A percentile compares a stretch with the other conserved stretches of the same genome.
Conservation (phyloP, 192 early-diverging fungal genomes). For the Coemansia javaensis region DNA sequence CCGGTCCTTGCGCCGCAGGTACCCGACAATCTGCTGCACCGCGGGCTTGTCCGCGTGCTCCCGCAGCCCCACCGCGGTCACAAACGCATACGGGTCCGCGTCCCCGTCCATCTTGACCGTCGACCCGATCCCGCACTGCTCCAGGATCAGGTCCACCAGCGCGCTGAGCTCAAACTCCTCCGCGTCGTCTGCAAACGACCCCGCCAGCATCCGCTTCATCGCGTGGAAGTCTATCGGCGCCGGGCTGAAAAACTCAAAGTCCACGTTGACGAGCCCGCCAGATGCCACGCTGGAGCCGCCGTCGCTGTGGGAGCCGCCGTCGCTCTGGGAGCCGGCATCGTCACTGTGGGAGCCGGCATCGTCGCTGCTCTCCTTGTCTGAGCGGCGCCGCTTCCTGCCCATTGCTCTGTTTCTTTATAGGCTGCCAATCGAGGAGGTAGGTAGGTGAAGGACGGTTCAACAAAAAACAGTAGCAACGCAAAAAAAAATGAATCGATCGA, state of each 20-base stretch:
- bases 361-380: too few species aligned
- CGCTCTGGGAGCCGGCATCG: slow-evolving; percentile 8
- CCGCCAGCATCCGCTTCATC: slow-evolving; percentile 77
- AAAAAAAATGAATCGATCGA: too few species aligned
- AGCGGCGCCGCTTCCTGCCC: slow-evolving; percentile 21
- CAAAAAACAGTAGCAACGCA: too few species aligned
- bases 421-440: too few species aligned
- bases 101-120: slow-evolving; percentile 80
- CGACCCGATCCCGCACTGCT: slow-evolving; percentile 71
- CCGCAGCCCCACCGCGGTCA: slow-evolving; percentile 71
- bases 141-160: slow-evolving; percentile 79
- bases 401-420: too few species aligned
- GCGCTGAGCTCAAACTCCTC: slow-evolving; percentile 68
- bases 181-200: slow-evolving; percentile 75
- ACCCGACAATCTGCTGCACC: slow-evolving; percentile 55
- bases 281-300: slow-evolving; percentile 1
- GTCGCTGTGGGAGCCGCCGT: slow-evolving; percentile 3
- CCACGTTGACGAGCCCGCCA: slow-evolving; percentile 68
- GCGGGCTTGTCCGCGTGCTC: slow-evolving; percentile 55
- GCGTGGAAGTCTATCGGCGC: slow-evolving; percentile 84
- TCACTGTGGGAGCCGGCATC: too few species aligned
- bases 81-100: slow-evolving; percentile 81
- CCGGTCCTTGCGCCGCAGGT: slow-evolving; percentile 49
- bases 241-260: slow-evolving; percentile 96
- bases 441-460: too few species aligned